These are phyloP conservation scores for Leccinellum luteum DNA, from an alignment of 768 basidiomycete species.

Conservation along the genomic window DNA sequence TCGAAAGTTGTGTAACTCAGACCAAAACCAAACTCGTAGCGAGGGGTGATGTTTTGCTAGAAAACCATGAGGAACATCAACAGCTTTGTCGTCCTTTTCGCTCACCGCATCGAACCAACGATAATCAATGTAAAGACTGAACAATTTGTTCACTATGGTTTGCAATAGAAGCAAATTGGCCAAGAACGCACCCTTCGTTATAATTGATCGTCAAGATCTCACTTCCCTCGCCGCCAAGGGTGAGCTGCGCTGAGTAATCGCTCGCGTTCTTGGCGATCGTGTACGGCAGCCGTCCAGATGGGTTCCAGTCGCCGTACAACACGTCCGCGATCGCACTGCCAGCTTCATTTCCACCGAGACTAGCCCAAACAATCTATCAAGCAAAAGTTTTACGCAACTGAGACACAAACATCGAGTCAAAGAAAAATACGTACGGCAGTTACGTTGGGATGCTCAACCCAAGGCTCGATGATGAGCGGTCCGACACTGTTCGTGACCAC, in stretches of 20 bases:
- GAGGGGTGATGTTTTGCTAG: slow-evolving; percentile 68
- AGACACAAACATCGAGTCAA: slow-evolving; percentile 14
- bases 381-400: slow-evolving; percentile 1
- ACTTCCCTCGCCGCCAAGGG: slow-evolving; percentile 20
- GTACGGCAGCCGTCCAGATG: slow-evolving; percentile 67
- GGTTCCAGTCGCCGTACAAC: slow-evolving; percentile 74
- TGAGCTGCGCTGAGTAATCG: slow-evolving; percentile 51
- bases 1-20: slow-evolving; percentile 81
- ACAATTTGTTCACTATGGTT: not conserved
- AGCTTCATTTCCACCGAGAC: slow-evolving; percentile 69
- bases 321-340: slow-evolving; percentile 78
- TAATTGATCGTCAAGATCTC: slow-evolving; percentile 55
- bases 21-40: slow-evolving; percentile 89
- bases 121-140: slow-evolving; percentile 66
- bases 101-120: slow-evolving; percentile 66
- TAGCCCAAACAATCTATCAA: slow-evolving; percentile 45
- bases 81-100: slow-evolving; percentile 5
- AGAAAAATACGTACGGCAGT: slow-evolving; percentile 51
- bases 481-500: slow-evolving; percentile 82
- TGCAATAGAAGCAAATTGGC: not conserved
- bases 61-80: not conserved
- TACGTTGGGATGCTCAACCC: slow-evolving; percentile 75
- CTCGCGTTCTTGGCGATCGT: slow-evolving; percentile 60
- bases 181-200: slow-evolving; percentile 42
- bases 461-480: slow-evolving; percentile 62